A percentile compares a stretch with the other conserved stretches of the same genome.
These are phyloP conservation scores for Daedaleopsis sinensis DNA, from an alignment of 768 basidiomycete species.

Conservation along the genomic window DNA sequence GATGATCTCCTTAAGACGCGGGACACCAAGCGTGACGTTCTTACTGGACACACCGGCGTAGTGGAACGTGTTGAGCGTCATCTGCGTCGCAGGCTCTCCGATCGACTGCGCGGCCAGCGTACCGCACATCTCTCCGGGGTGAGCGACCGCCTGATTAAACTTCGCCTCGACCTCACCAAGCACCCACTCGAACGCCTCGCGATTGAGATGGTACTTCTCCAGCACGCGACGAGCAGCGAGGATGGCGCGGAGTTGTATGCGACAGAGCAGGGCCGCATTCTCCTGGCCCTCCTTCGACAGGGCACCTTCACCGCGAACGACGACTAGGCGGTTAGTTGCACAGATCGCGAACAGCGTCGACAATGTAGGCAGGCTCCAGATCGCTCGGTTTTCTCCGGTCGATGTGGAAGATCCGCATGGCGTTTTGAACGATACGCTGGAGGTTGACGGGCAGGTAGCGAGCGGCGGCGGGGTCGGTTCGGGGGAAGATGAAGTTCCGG, in stretches of 20 bases:
- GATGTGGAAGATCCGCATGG: slow-evolving; percentile 95
- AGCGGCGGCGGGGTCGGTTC: slow-evolving; percentile 65
- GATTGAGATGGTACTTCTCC: slow-evolving; percentile 85
- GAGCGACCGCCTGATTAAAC: slow-evolving; percentile 90
- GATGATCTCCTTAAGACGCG: slow-evolving; percentile 98
- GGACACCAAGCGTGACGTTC: slow-evolving; percentile 99
- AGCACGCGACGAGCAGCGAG: slow-evolving; percentile 87
- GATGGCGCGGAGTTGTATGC: slow-evolving; percentile 89
- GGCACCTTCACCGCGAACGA: slow-evolving; percentile 85
- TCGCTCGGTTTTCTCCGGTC: slow-evolving; percentile 93
- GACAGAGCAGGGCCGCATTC: slow-evolving; percentile 91
- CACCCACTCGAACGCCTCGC: slow-evolving; percentile 98
- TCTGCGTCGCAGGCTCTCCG: slow-evolving; percentile 98
- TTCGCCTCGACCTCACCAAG: slow-evolving; percentile 92
- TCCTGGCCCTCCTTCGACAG: slow-evolving; percentile 78
- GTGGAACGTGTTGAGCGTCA: slow-evolving; percentile 99
- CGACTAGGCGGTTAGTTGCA: slow-evolving; percentile 72
- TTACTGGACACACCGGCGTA: slow-evolving; percentile 99
- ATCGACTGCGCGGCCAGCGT: slow-evolving; percentile 98
- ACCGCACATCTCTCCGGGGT: slow-evolving; percentile 99
- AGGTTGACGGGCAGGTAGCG: slow-evolving; percentile 96
- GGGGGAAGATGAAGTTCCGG: slow-evolving; percentile 84
- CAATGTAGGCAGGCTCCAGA: slow-evolving; percentile 84
- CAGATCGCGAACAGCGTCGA: slow-evolving; percentile 78
- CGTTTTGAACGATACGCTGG: slow-evolving; percentile 93